Evolutionary conservation across 1,284 basidiomycete species (phyloP).

Genomic region (Vanrija pseudolonga): DNA sequence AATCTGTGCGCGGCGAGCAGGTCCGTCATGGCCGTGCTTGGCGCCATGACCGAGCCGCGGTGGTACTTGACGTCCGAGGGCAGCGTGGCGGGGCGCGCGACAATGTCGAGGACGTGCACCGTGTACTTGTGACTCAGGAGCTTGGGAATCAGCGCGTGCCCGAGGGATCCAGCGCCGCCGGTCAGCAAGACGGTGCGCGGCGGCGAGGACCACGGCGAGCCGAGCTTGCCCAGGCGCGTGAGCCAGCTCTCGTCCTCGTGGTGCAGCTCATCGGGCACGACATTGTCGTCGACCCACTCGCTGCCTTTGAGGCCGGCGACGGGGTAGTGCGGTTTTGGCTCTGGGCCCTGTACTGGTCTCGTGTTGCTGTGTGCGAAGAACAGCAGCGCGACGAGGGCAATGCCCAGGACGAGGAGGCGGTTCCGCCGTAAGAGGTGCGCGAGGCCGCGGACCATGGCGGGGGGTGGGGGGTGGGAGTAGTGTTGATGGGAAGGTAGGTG

Average conservation of each 20-base stretch:
- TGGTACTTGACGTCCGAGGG: conserved; percentile 19
- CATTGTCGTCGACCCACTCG: conserved; percentile 7
- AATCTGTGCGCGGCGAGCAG: conserved; percentile 15
- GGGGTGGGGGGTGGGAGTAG: background rate
- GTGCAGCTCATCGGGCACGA: conserved; percentile 7
- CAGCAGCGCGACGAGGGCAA: conserved; percentile 1
- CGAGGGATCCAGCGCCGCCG: conserved; percentile 43
- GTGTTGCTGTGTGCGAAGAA: background rate
- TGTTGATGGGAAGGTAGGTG: background rate
- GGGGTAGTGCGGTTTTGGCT: background rate
- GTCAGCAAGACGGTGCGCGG: conserved; percentile 45
- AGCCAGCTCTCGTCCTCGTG: background rate
- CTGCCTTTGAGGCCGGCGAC: background rate
- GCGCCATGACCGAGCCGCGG: conserved; percentile 18
- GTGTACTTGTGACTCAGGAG: conserved; percentile 14
- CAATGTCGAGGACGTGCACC: conserved; percentile 35
- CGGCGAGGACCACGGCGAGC: conserved; percentile 48
- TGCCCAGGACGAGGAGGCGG: conserved; percentile 7
- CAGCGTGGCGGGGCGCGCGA: conserved; percentile 18
- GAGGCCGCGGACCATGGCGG: conserved; percentile 6
- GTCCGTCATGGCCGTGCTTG: conserved; percentile 19
- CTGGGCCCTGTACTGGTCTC: too few species aligned
- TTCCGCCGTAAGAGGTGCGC: conserved; percentile 7
- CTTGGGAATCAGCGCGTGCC: conserved; percentile 14
- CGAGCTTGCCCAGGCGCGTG: too few species aligned